Percentiles rank a stretch among this genome's conserved stretches.
phyloP scores from a whole-genome alignment of 306 rosid genomes.

The Quillaja saponaria region DNA sequence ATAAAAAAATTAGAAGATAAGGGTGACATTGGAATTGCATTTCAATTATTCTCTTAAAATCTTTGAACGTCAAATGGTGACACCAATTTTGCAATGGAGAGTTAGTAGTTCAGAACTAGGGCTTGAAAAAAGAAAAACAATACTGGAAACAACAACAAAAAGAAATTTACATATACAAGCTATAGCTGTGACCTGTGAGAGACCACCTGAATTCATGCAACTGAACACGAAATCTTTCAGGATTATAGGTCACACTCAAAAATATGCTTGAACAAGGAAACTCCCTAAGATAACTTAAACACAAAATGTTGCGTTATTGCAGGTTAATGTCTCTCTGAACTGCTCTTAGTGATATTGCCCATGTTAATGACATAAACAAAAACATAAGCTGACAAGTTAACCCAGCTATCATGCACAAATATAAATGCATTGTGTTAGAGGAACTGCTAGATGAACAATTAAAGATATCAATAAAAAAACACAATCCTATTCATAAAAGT shows the following conservation, averaged over 20 bases:
- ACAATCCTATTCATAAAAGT: constrained; percentile 11
- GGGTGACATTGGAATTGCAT: no score
- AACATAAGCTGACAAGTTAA: constrained; percentile 8
- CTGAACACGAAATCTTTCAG: constrained; percentile 3
- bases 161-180: no score
- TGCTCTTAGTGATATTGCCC: not conserved
- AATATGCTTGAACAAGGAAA: not conserved
- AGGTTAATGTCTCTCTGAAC: constrained; percentile 11
- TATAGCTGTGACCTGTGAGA: no score
- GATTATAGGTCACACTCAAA: constrained; percentile 2
- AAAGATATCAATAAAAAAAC: constrained; percentile 18
- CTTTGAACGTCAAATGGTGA: no score
- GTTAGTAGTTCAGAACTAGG: no score
- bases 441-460: constrained; percentile 1
- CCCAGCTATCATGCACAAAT: constrained; percentile 14
- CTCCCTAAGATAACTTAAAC: not conserved
- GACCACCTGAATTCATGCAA: no score
- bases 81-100: no score
- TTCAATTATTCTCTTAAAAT: no score
- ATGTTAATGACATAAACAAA: no score
- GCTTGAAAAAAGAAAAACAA: no score
- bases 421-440: constrained; percentile 14
- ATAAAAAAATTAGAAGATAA: no score
- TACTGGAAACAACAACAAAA: no score
- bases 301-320: constrained; percentile 6